Evolutionary conservation across 2,329 filamentous ascomycete genomes (phyloP).

Genomic region (Knufia fluminis): DNA sequence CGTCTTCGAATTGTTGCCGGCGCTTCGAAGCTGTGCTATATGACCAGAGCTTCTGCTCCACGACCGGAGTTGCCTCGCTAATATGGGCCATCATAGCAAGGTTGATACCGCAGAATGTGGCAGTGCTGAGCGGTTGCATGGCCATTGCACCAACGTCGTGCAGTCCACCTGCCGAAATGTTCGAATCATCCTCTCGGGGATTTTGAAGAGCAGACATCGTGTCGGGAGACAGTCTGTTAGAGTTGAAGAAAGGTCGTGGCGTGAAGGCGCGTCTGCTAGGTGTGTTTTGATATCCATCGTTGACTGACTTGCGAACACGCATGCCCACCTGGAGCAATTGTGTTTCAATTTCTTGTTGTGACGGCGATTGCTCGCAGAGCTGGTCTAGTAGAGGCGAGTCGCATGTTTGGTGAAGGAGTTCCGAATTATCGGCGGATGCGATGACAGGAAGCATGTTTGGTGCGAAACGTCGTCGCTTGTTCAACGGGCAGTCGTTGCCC

Average conservation of each 20-base stretch:
- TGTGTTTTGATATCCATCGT: conserved; percentile 82
- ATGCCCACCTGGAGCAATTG: conserved; percentile 88
- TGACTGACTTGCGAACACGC: conserved; percentile 85
- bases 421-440: conserved; percentile 15
- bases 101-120: conserved; percentile 20
- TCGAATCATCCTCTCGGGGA: conserved; percentile 10
- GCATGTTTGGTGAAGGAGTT: conserved; percentile 1
- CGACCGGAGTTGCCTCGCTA: conserved; percentile 31
- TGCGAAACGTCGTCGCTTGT: conserved; percentile 38
- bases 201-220: conserved; percentile 18
- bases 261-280: conserved; percentile 22
- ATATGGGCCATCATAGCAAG: conserved; percentile 27
- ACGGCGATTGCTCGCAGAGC: conserved; percentile 30
- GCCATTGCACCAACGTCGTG: conserved; percentile 63
- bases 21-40: conserved; percentile 32
- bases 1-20: conserved; percentile 29
- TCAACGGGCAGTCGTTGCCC: conserved; percentile 17
- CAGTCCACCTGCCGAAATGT: conserved; percentile 46
- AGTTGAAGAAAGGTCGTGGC: conserved; percentile 21
- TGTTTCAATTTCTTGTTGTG: conserved; percentile 51
- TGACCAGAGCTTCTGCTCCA: conserved; percentile 32
- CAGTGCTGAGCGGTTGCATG: conserved; percentile 44
- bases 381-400: conserved; percentile 29
- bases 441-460: conserved; percentile 29
- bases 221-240: conserved; percentile 19